A percentile compares a stretch with the other conserved stretches of the same genome.
Evolutionary conservation across 306 rosid species (phyloP).

Genomic region (Calophaca sinica): DNA sequence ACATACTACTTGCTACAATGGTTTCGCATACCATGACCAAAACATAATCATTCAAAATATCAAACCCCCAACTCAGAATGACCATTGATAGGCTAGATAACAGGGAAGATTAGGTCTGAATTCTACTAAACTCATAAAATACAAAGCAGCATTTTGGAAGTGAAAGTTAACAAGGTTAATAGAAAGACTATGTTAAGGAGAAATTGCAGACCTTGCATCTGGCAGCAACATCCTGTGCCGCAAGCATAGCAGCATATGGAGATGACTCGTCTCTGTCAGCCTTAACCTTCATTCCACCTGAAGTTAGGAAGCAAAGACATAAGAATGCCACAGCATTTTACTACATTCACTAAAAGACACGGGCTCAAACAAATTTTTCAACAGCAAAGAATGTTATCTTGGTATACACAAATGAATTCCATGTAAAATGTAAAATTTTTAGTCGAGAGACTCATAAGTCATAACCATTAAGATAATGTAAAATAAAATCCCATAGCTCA

Average conservation of each 20-base stretch:
- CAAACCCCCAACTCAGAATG: background rate
- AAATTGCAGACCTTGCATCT: slow-evolving; percentile 71
- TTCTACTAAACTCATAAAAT: background rate
- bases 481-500: background rate
- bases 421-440: background rate
- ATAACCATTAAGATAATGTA: background rate
- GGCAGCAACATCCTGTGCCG: slow-evolving; percentile 87
- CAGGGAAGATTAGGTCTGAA: background rate
- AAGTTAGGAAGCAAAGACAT: background rate
- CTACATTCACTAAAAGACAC: background rate
- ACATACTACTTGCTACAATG: background rate
- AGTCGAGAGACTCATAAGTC: background rate
- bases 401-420: background rate
- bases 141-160: background rate
- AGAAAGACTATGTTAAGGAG: background rate
- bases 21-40: background rate
- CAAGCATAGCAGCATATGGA: slow-evolving; percentile 96
- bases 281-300: slow-evolving; percentile 97
- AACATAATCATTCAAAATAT: background rate
- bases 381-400: background rate
- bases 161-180: background rate
- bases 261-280: slow-evolving; percentile 95
- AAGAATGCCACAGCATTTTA: background rate
- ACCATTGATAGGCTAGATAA: background rate
- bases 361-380: background rate